Base-by-base conservation (phyloP, 2,329 filamentous ascomycete genomes). In the Trichoderma lentiforme region DNA sequence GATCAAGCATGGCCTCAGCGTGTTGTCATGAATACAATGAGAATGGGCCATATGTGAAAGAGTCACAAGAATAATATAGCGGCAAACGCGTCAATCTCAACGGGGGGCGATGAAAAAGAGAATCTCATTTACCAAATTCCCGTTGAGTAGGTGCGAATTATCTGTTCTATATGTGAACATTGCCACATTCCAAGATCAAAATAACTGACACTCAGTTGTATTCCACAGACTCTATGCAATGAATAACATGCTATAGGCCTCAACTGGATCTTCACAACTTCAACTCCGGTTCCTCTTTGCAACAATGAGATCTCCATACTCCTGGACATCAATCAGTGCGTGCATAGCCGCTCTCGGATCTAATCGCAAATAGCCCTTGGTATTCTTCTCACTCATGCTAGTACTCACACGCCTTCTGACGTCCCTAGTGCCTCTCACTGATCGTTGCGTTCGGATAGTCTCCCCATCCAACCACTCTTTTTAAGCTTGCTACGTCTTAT, bases 301-400 rank as follows among this genome's bases (percentile, higher is more conserved):
- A n/a, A 68, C 6, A 32, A 32, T 60, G 11, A 68, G 36, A 60
- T 68, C 53, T 47, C 28, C 34, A 68, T 47, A 24, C 26, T 43
- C 39, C 1, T 24, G 6, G 24, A 34, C 6, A 18, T 21, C 56
- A 32, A 36, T 60, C 53, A 47, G 36, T 68, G 65, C 53, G 26
- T 68, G 58, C 65, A 68, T 68, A 67, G 24, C 51, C 64, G 64
- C 53, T 15, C 51, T 58, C 32, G 24, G 65, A 58, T 60, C 65
- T 47, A 47, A 68, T 11, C 28, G 7, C 65, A 47, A 26, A 32
- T n/a, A 68, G 18, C 53, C 9, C 62, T 68, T 68, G 58, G 53
- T 68, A 68, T 68, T 60, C 56, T 68, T 68, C 34, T 36, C 65
- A 32, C 21, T 47, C 30, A 32, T 15, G 1, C 34, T 53, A 9